Evolutionary conservation across 352 stramenopile species (phyloP).

Genomic region (Phytophthora aleatoria): DNA sequence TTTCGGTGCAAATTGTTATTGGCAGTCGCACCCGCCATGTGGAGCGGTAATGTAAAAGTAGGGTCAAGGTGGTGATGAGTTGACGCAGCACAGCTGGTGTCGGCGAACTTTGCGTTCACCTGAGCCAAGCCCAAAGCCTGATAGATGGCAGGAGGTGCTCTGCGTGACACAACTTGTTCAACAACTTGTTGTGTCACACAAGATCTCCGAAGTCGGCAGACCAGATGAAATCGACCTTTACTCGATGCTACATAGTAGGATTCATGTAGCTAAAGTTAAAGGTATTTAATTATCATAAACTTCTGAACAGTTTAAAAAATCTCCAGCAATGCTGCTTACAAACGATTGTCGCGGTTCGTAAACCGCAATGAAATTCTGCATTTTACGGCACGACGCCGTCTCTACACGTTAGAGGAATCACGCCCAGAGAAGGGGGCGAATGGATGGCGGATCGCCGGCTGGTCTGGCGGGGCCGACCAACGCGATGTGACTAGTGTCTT

Average conservation of each 20-base stretch:
- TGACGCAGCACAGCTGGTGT: conserved; percentile 8
- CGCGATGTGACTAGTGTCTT: conserved; percentile 13
- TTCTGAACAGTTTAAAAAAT: no score
- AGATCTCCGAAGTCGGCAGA: neutral
- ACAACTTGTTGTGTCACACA: no score
- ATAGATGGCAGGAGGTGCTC: neutral
- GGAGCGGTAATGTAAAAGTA: conserved; percentile 23
- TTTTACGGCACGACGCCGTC: neutral
- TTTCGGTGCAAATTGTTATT: conserved; percentile 20
- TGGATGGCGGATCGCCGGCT: no score
- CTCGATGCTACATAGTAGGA: no score
- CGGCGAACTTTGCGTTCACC: neutral
- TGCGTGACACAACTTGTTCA: no score
- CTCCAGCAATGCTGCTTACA: neutral
- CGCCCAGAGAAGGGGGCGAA: neutral
- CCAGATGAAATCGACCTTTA: conserved; percentile 4
- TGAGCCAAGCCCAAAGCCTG: neutral
- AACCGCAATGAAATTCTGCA: no score
- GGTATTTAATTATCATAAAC: neutral
- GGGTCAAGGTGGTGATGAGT: conserved; percentile 5
- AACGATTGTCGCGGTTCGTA: neutral
- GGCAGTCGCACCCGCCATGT: conserved; percentile 14
- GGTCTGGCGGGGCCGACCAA: neutral
- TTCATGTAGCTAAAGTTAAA: neutral
- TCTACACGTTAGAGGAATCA: conserved; percentile 4